Evolutionary conservation across 1,284 basidiomycete genomes (phyloP).

Genomic region (Leccinum pachyderme): DNA sequence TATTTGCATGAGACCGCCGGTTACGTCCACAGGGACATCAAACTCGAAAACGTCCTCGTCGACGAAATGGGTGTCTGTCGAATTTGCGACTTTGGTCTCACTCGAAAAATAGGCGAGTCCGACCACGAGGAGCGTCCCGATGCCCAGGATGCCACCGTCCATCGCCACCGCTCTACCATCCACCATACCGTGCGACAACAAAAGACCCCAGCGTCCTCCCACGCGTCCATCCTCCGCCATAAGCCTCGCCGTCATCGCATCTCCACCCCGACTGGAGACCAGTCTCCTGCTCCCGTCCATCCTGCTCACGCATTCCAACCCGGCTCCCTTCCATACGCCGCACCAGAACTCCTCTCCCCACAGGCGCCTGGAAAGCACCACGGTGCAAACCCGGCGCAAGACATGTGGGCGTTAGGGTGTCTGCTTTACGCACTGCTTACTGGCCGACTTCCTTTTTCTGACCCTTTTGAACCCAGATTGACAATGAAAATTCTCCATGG

Average conservation of each 20-base stretch:
- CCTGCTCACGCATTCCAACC: slow-evolving; percentile 55
- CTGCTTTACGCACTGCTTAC: slow-evolving; percentile 82
- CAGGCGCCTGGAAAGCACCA: slow-evolving; percentile 27
- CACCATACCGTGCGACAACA: slow-evolving; percentile 25
- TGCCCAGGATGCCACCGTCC: slow-evolving; percentile 21
- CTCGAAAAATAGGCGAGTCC: slow-evolving; percentile 56
- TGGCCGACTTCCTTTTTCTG: slow-evolving; percentile 79
- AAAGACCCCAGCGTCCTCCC: slow-evolving; percentile 29
- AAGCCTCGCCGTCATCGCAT: slow-evolving; percentile 53
- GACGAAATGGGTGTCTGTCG: slow-evolving; percentile 81
- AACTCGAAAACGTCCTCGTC: slow-evolving; percentile 94
- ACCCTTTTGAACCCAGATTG: slow-evolving; percentile 85
- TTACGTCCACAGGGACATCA: slow-evolving; percentile 90
- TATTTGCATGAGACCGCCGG: slow-evolving; percentile 82
- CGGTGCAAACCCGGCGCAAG: slow-evolving; percentile 67
- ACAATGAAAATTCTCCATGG: slow-evolving; percentile 90
- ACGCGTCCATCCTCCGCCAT: slow-evolving; percentile 35
- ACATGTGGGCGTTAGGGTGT: slow-evolving; percentile 92
- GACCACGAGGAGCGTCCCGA: slow-evolving; percentile 41
- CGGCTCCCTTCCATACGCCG: slow-evolving; percentile 87
- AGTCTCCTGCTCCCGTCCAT: slow-evolving; percentile 29
- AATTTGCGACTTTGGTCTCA: slow-evolving; percentile 84
- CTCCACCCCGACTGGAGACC: slow-evolving; percentile 50
- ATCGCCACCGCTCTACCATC: slow-evolving; percentile 31
- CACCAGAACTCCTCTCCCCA: slow-evolving; percentile 72